These are phyloP conservation scores for Candida orba DNA, from an alignment of 805 yeast genomes.

Conservation along the genomic window DNA sequence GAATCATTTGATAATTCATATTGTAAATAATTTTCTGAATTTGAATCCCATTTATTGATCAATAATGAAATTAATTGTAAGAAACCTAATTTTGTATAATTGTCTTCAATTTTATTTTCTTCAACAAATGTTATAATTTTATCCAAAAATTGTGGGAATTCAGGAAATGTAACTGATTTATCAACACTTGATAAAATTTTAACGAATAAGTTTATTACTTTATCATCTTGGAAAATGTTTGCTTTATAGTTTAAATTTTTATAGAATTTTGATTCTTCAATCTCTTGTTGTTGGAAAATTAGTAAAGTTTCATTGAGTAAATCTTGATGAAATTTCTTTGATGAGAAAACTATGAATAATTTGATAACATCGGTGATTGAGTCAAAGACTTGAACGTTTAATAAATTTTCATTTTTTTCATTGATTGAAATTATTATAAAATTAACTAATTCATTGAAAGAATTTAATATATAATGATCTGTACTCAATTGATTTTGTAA, in stretches of 20 bases:
- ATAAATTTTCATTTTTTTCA: not conserved
- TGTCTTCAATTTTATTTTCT: conserved; percentile 9
- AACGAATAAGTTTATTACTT: conserved; percentile 32
- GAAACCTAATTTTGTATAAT: conserved; percentile 38
- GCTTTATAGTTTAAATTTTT: conserved; percentile 2
- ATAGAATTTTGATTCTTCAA: conserved; percentile 13
- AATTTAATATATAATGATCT: conserved; percentile 13
- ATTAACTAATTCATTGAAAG: conserved; percentile 11
- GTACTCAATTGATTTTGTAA: conserved; percentile 16
- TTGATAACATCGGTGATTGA: conserved; percentile 28
- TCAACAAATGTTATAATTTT: conserved; percentile 5
- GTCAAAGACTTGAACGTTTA: conserved; percentile 18
- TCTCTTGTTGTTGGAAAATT: conserved; percentile 27
- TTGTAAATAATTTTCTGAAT: not conserved
- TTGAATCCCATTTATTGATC: conserved; percentile 45
- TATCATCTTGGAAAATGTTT: conserved; percentile 23
- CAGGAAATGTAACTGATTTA: conserved; percentile 27
- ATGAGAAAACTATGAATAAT: conserved; percentile 26
- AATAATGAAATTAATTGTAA: conserved; percentile 48
- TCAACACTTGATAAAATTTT: conserved; percentile 49
- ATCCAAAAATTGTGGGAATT: conserved; percentile 13
- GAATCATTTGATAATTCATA: conserved; percentile 12
- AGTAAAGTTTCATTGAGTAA: conserved; percentile 32
- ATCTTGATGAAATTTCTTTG: conserved; percentile 33
- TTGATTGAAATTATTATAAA: conserved; percentile 3